Base-by-base conservation (phyloP, 2,329 filamentous ascomycete species). In the Dactylellina cionopaga region DNA sequence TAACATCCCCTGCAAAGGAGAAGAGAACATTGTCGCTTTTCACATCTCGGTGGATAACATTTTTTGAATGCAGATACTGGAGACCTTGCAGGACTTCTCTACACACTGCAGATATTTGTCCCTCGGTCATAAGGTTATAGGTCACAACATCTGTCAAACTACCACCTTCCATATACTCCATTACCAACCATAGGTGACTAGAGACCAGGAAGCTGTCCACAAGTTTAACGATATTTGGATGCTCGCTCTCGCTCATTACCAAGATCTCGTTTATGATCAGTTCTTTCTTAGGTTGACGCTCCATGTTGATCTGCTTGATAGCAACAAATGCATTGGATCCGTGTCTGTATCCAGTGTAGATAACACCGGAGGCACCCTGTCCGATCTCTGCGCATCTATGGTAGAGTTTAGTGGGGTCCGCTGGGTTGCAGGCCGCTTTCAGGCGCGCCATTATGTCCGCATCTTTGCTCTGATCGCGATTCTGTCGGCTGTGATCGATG, bases 101-200 rank as follows among this genome's bases (percentile, higher is more conserved):
- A 82, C 94, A 98, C 17, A 99, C 94, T 1, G 93, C 92, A 6
- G 95, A 93, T 78, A 99, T 98, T 82, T 98, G 95, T 1, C 92
- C 92, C 81, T 99, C 95, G 6, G 90, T 94, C 95, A 99, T 98
- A 79, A 98, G 96, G 82, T 98, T 98, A 82, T 96, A 98, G 2
- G 95, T 99, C 64, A 99, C 95, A 59, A 99, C 95, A 81, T 99
- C 95, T 9, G 95, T 99, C 80, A 99, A 84, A 81, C 92, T 97
- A 74, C 95, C 95, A 70, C 95, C 95, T 81, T 99, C 94, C 95
- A 99, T 99, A 79, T 94, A 99, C 82, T 99, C 95, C 95, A 99
- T 99, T 31, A 98, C 92, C 0, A 99, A 95, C 95, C 95, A 99
- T 27, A 99, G 83, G 80, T 98, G 95, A 43, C 94, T 91, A 10